A percentile compares a stretch with the other conserved stretches of the same genome.
phyloP scores from a whole-genome alignment of 805 yeast species.

The Sugiyamaella smithiae region DNA sequence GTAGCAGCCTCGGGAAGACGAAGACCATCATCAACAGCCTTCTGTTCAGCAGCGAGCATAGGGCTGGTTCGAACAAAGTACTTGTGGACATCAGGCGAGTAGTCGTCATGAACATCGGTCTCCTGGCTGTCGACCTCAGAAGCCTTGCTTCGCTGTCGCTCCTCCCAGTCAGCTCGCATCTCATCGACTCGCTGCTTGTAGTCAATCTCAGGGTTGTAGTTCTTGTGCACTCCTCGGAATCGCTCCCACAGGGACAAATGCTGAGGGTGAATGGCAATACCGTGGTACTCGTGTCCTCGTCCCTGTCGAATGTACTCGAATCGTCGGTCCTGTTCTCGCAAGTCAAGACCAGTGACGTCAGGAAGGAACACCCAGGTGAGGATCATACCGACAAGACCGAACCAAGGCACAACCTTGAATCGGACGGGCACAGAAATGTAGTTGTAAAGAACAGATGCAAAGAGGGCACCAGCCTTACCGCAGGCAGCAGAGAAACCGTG shows the following conservation, averaged over 20 bases:
- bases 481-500: conserved; percentile 65
- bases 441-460: conserved; percentile 45
- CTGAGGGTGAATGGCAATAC: conserved; percentile 37
- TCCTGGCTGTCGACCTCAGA: conserved; percentile 22
- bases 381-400: conserved; percentile 38
- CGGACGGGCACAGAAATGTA: conserved; percentile 34
- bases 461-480: conserved; percentile 64
- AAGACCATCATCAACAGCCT: conserved; percentile 30
- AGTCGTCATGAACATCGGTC: conserved; percentile 26
- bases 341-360: conserved; percentile 38
- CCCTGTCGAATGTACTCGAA: conserved; percentile 36
- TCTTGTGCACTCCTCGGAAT: conserved; percentile 33
- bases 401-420: conserved; percentile 40
- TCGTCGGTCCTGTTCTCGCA: conserved; percentile 38
- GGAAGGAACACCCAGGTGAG: conserved; percentile 36
- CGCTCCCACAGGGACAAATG: conserved; percentile 39
- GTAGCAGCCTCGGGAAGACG: conserved; percentile 34
- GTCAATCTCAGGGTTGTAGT: conserved; percentile 38
- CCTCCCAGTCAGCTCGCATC: conserved; percentile 38
- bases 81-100: conserved; percentile 31
- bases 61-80: conserved; percentile 38
- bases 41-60: conserved; percentile 26
- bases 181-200: conserved; percentile 39
- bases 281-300: conserved; percentile 38
- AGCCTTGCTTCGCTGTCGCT: conserved; percentile 31